These are phyloP conservation scores for Trichoderma sp. DNA, from an alignment of 2,329 filamentous ascomycete genomes.

Conservation along the genomic window DNA sequence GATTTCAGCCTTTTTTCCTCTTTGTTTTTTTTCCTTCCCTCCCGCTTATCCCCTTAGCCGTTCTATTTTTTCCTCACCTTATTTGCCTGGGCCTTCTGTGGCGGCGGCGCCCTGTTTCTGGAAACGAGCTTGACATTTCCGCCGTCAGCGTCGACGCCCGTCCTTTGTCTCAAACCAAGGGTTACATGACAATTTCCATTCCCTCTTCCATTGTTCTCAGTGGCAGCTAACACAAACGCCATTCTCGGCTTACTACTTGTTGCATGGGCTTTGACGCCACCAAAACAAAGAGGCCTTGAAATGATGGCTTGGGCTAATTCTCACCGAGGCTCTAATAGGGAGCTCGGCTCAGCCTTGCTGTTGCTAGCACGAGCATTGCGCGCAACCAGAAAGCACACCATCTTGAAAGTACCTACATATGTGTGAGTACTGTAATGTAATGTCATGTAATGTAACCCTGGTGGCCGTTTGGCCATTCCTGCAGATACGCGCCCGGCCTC, in stretches of 20 bases:
- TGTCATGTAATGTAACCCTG: background rate
- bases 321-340: conserved; percentile 2
- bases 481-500: conserved; percentile 10
- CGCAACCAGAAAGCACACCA: background rate
- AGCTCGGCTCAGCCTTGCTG: conserved; percentile 13
- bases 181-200: background rate
- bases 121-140: background rate
- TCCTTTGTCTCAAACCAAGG: background rate
- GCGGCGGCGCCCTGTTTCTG: conserved; percentile 1
- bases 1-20: background rate
- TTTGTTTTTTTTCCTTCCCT: background rate
- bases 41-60: background rate
- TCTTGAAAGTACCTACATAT: background rate
- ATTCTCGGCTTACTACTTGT: background rate
- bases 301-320: background rate
- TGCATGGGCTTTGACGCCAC: conserved; percentile 13
- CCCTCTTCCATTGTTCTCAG: background rate
- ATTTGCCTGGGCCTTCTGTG: background rate
- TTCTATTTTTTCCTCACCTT: background rate
- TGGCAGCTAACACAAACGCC: background rate
- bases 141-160: conserved; percentile 18
- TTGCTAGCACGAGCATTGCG: background rate
- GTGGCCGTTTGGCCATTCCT: background rate
- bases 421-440: background rate
- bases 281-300: background rate